phyloP scores from a whole-genome alignment of 2,329 filamentous ascomycete genomes.

The Aspergillus phoenicis region DNA sequence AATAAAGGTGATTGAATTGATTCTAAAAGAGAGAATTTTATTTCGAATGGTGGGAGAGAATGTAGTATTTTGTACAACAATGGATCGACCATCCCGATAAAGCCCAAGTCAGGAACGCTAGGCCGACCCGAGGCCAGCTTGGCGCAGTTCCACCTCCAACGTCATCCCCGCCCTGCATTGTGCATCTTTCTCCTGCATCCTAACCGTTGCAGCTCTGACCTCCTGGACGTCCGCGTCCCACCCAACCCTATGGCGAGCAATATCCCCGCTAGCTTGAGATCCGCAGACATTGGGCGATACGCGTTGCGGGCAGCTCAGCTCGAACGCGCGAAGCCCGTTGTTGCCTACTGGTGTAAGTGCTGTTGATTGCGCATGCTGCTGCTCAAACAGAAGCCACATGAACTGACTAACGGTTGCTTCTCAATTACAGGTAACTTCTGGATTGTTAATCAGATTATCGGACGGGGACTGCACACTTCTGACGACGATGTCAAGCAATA shows the following conservation, averaged over 20 bases:
- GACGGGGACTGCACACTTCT: slow-evolving; percentile 73
- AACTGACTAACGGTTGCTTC: slow-evolving; percentile 21
- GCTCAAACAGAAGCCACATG: slow-evolving; percentile 1
- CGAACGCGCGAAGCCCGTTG: slow-evolving; percentile 78
- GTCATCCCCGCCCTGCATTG: slow-evolving; percentile 26
- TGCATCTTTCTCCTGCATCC: slow-evolving; percentile 4
- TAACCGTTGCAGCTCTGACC: slow-evolving; percentile 3
- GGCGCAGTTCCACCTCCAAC: slow-evolving; percentile 18
- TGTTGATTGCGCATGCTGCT: background rate
- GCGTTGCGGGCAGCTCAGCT: slow-evolving; percentile 82
- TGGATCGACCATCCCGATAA: too few relatives aligned
- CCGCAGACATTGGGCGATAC: slow-evolving; percentile 81
- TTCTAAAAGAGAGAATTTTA: too few relatives aligned
- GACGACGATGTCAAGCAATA: slow-evolving; percentile 79
- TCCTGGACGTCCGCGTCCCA: background rate
- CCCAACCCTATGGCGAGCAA: slow-evolving; percentile 65
- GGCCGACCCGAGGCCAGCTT: background rate
- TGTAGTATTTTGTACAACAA: too few relatives aligned
- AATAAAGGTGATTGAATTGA: background rate
- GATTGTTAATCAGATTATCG: slow-evolving; percentile 88
- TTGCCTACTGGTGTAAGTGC: slow-evolving; percentile 90
- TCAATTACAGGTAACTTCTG: slow-evolving; percentile 73
- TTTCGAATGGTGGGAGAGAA: too few relatives aligned
- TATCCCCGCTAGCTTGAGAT: slow-evolving; percentile 72
- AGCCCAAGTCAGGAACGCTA: background rate